Evolutionary conservation across 768 basidiomycete genomes (phyloP).

Genomic region (Boletus tomentosulus): DNA sequence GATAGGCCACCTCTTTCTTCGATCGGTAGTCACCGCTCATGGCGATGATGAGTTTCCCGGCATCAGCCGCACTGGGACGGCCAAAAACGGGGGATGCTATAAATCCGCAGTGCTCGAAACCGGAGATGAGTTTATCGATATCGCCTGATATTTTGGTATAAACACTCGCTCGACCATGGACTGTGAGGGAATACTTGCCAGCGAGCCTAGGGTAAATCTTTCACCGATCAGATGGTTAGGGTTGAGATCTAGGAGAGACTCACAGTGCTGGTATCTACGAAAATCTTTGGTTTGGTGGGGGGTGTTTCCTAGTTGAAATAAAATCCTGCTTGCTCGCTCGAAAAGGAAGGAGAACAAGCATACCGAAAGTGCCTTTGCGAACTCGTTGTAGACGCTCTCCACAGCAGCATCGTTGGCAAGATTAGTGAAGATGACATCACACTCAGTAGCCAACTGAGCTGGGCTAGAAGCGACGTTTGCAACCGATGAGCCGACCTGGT

Average conservation of each 20-base stretch:
- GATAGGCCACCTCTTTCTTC: constrained; percentile 74
- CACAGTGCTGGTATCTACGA: constrained; percentile 84
- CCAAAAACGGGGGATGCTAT: constrained; percentile 80
- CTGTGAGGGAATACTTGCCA: constrained; percentile 27
- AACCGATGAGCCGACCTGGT: constrained; percentile 51
- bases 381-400: constrained; percentile 54
- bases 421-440: constrained; percentile 74
- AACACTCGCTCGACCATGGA: neutral
- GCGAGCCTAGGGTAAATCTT: constrained; percentile 56
- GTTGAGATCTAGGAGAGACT: constrained; percentile 20
- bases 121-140: constrained; percentile 63
- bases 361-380: constrained; percentile 59
- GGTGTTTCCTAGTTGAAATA: constrained; percentile 33
- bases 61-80: constrained; percentile 60
- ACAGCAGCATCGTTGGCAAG: constrained; percentile 72
- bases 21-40: constrained; percentile 80
- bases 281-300: constrained; percentile 58
- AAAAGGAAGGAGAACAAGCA: constrained; percentile 3
- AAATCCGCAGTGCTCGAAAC: constrained; percentile 55
- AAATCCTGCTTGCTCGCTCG: neutral
- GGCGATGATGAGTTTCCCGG: constrained; percentile 61
- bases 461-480: constrained; percentile 54
- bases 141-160: constrained; percentile 41
- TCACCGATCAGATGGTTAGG: constrained; percentile 7
- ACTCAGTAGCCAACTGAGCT: constrained; percentile 57